Evolutionary conservation across 305 asterid species (phyloP), one percentile per base, ranked within the genome.

Genomic region (Galium porrigens): DNA sequence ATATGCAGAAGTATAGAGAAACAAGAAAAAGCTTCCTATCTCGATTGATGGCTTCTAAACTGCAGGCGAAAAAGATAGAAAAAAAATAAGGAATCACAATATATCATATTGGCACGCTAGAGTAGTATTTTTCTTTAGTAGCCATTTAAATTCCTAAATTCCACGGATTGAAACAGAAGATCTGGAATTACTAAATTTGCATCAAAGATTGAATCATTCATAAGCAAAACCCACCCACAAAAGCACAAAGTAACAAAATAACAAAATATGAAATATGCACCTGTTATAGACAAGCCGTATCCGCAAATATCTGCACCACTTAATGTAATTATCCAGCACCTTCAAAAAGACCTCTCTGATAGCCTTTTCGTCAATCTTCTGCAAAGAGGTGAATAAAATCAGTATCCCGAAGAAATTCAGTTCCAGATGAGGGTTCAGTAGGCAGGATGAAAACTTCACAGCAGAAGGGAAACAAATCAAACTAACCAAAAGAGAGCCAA

Each of bases 291-390:
- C 96, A 39, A 83, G 62, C 56, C 95, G 99, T 70, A 72, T 81
- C 68, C 95, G 83, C 70, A 92, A 79, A 74, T 92, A 92, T 84
- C 77, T 85, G 79, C 99, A 92, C 99, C 99, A 92, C 77, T 85
- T 92, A 73, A 85, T 89, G 84, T 92, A 92, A 80, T 92, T 92
- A 76, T 92, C 99, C 72, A 92, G 82, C 79, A 87, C 95, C 86
- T 92, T 92, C 79, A 85, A 73, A 76, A 92, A 92, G 64, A 89
- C 99, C 76, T 84, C 95, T 60, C 87, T 85, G 67, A 89, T 75
- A 78, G 94, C 95, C 68, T 76, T 85, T 77, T 92, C 99, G 64
- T 89, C 99, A 65, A 89, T 79, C 83, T 87, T 92, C 99, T 92
- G 91, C 25, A 52, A 64, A 57, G 27, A 70, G 15, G 18, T 57